Evolutionary conservation across 257 asterid species (phyloP), one percentile per base, ranked within the genome.

Genomic region (Ilex aquifolium): DNA sequence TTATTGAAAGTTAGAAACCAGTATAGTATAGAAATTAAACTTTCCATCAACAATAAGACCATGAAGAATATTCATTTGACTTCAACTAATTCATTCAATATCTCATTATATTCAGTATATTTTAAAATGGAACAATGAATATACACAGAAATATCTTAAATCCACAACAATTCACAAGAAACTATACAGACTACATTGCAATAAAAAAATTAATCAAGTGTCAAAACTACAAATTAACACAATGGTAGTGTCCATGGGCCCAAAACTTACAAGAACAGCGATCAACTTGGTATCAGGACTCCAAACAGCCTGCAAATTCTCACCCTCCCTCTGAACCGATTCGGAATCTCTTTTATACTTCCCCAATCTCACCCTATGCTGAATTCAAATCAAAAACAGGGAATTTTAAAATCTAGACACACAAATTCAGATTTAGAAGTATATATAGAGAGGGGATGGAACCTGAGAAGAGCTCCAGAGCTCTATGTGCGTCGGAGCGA

Each of bases 361-460:
- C 48, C 90, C 95, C 83, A 93, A 78, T 76, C 97, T 93, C 85
- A 93, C 90, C 75, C 99, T 85, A 83, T 93, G 96, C 99, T 93
- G 97, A 64, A 78, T 16, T 21, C 32, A 53, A 14, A 3, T 53
- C 51, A 51, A 32, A 59, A 14, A 57, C 52, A 56, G 3, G 21
- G 16, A 12, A 50, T 44, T 7, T 10, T 13, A 31, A 53, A 31
- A 8, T 7, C 53, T 6, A 53, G 11, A 53, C 15, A 2, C 30
- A 21, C 31, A 53, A 3, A 4, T 4, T 6, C 16, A 50, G 6
- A 53, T 7, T 2, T 53, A 29, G 2, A 53, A 27, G 54, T 49
- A 14, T 14, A 49, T 62, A 44, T 70, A 29, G 56, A 44, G 55
- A 49, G 48, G 57, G 63, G 77, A 2, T 50, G 27, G 14, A 8